Base-by-base conservation (phyloP, 805 yeast species). In the Suhomyces faveliae region DNA sequence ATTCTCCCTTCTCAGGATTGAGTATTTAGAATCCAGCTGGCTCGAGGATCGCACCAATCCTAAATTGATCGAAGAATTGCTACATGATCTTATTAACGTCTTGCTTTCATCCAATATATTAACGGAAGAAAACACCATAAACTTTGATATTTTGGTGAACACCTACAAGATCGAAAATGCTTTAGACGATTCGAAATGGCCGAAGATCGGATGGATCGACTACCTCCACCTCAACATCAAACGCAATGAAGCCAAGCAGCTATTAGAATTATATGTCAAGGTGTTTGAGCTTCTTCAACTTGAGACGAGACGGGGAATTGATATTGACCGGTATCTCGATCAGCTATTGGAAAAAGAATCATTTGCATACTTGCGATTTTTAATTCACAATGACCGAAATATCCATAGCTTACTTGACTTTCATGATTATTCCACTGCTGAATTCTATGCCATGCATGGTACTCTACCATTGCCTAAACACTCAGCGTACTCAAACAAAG, bases 201-300 rank as follows among this genome's bases (percentile, higher is more conserved):
- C 74, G 15, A 69, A 70, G 39, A 52, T 65, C 7, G 55, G 68
- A 22, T 73, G 76, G 77, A 50, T 64, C 8, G 74, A 69, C 33
- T 73, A 61, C 47, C 45, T 73, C 13, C 60, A 55, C 15, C 43
- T 62, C 5, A 57, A 64, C 24, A 50, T 58, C 42, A 55, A 54
- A 20, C 51, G 59, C 35, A 58, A 66, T 23, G 73, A 67, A 20
- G 62, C 68, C 38, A 54, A 51, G 22, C 60, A 57, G 2, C 61
- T 70, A 23, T 50, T 65, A 9, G 56, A 50, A 9, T 42, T 61
- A 6, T 72, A 71, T 43, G 48, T 70, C 22, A 71, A 73, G 46
- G 50, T 67, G 1, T 67, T 51, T 45, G 77, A 73, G 51, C 51
- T 72, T 24, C 46, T 67, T 8, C 48, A 60, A n/a, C 15, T 21